Conservation (phyloP, 2,329 filamentous ascomycete species). For the Claviceps capensis region DNA sequence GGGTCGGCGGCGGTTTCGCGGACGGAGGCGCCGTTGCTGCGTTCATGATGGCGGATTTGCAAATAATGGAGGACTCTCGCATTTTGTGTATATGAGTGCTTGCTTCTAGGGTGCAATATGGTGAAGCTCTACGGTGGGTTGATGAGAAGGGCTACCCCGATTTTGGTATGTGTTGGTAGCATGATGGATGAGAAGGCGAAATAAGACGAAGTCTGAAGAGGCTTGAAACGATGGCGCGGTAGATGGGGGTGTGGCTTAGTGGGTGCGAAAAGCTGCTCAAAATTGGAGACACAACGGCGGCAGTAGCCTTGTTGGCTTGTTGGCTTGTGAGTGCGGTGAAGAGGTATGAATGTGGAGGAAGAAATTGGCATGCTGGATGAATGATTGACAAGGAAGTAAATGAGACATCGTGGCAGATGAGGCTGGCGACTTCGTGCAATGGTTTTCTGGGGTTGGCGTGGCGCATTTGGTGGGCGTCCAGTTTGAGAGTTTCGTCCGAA, state of each 20-base stretch:
- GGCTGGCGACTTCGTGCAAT: neutral
- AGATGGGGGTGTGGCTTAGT: neutral
- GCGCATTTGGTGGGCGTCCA: too few species aligned
- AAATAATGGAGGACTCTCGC: neutral
- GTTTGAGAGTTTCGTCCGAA: too few species aligned
- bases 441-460: too few species aligned
- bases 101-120: neutral
- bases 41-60: neutral
- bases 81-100: neutral
- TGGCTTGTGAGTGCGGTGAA: neutral
- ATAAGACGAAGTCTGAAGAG: neutral
- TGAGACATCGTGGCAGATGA: neutral
- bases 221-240: neutral
- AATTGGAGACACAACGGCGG: neutral
- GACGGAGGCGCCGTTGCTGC: neutral
- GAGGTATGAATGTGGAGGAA: neutral
- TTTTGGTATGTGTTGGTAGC: neutral
- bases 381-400: neutral
- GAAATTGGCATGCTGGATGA: neutral
- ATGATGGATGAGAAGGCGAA: neutral
- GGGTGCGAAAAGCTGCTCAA: neutral
- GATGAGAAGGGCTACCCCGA: neutral
- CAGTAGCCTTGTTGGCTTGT: neutral
- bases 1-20: neutral
- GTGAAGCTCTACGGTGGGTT: neutral